phyloP scores from a whole-genome alignment of 208 protist species.

The Leptomonas pyrrhocoris region DNA sequence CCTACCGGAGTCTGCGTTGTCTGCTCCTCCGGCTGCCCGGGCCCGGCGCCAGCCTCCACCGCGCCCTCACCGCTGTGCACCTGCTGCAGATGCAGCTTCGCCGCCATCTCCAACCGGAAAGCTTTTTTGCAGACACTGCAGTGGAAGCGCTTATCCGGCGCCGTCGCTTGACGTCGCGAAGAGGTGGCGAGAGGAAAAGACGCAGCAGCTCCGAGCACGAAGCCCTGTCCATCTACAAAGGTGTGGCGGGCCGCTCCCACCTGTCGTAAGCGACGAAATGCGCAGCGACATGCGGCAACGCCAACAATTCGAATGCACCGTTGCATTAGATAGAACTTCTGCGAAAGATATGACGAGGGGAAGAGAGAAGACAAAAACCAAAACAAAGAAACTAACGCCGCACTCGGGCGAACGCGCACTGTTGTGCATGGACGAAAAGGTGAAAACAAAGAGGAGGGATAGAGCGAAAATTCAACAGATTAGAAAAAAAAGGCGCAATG shows the following conservation, averaged over 20 bases:
- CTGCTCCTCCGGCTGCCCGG: conserved; percentile 37
- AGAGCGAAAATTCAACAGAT: too few relatives aligned
- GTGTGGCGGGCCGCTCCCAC: neutral
- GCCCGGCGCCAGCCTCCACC: conserved; percentile 64
- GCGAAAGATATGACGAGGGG: neutral
- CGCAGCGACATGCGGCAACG: conserved; percentile 9
- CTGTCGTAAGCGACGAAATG: conserved; percentile 28
- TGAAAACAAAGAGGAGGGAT: neutral
- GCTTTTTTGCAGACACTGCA: conserved; percentile 88
- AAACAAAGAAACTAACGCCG: conserved; percentile 2
- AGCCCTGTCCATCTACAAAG: neutral
- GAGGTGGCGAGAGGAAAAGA: conserved; percentile 2
- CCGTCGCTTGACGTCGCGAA: conserved; percentile 41
- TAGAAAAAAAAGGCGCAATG: neutral
- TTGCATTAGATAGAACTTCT: conserved; percentile 15
- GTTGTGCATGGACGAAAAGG: neutral
- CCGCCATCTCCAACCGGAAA: conserved; percentile 89
- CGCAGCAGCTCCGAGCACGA: neutral
- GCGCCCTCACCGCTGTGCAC: conserved; percentile 74
- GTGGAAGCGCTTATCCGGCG: conserved; percentile 82
- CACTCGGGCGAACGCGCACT: neutral
- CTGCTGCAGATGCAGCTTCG: conserved; percentile 86
- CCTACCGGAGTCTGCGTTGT: conserved; percentile 11
- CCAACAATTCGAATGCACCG: conserved; percentile 11
- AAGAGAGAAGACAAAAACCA: conserved; percentile 1